Base-by-base conservation (phyloP, 2,329 filamentous ascomycete species). In the Venturia carpophila region DNA sequence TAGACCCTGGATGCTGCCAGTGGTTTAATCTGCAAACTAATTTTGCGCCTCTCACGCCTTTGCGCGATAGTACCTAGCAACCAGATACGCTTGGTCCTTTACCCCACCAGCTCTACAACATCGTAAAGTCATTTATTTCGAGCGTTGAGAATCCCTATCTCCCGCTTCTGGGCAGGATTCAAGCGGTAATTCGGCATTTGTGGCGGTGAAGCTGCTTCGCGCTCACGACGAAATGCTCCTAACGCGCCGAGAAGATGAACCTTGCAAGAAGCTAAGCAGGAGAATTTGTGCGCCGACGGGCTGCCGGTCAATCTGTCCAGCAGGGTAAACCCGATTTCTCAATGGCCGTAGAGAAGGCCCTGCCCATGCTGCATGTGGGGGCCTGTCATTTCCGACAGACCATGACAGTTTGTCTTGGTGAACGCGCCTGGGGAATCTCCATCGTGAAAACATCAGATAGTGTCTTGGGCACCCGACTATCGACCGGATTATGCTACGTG, bases 361-460 rank as follows among this genome's bases (percentile, higher is more conserved):
- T 37, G 52, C 21, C 52, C 52, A 39, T 58, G 52, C 52, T 58
- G 52, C 52, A 58, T 58, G 52, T 58, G 52, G 52, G 52, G 30
- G 27, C 47, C 27, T 58, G 52, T 58, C 27, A 37, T 37, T 37
- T 34, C 52, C 52, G 27, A 27, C 9, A 58, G 27, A 34, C 27
- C 27, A 58, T 37, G 30, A 58, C 13, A 55, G 49, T 55, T 55
- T 24, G 24, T 55, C 27, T 37, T 13, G 30, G 19, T 10, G 27
- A 58, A 30, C 49, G 49, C 30, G 49, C 24, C 30, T 55, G n/a
- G n/a, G n/a, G n/a, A n/a, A n/a, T n/a, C n/a, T n/a, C 47, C 27
- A 52, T 52, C 47, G 47, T 52, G 47, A 52, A 27, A 52, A 52
- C n/a, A 15, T 7, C 21, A 52, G 47, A 52, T 56, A 56, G 49